Evolutionary conservation across 768 basidiomycete genomes (phyloP).

Genomic region (Suillus bovinus): DNA sequence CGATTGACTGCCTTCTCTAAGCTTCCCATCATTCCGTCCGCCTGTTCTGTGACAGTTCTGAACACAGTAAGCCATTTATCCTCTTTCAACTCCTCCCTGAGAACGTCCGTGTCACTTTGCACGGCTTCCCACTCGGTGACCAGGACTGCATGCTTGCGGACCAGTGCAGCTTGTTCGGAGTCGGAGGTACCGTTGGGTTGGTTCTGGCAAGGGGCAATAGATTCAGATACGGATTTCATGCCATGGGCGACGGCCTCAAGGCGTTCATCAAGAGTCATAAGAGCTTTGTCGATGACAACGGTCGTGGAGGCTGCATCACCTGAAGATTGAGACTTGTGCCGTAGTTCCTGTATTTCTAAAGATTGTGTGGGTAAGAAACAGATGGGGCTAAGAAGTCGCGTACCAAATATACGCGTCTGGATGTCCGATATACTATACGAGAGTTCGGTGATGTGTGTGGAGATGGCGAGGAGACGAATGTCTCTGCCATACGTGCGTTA

Average conservation of each 20-base stretch:
- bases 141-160: slow-evolving; percentile 75
- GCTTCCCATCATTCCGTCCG: slow-evolving; percentile 96
- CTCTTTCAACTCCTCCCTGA: slow-evolving; percentile 92
- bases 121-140: slow-evolving; percentile 79
- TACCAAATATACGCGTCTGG: slow-evolving; percentile 89
- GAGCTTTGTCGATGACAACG: slow-evolving; percentile 75
- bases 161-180: slow-evolving; percentile 41
- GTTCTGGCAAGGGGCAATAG: slow-evolving; percentile 59
- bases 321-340: slow-evolving; percentile 78
- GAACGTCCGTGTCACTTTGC: slow-evolving; percentile 74
- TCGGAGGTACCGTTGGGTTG: slow-evolving; percentile 48
- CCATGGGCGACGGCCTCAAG: slow-evolving; percentile 72
- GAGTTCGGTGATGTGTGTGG: slow-evolving; percentile 84
- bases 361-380: neutral
- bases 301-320: slow-evolving; percentile 60
- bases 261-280: slow-evolving; percentile 78
- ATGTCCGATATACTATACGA: slow-evolving; percentile 88
- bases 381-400: slow-evolving; percentile 11
- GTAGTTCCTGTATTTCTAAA: slow-evolving; percentile 88
- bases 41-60: slow-evolving; percentile 90
- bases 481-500: slow-evolving; percentile 48
- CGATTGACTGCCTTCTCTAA: slow-evolving; percentile 91
- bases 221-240: slow-evolving; percentile 66
- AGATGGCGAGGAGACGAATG: slow-evolving; percentile 72
- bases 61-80: slow-evolving; percentile 98